Base-by-base conservation (phyloP, 768 basidiomycete genomes). In the Podaxis pistillaris region DNA sequence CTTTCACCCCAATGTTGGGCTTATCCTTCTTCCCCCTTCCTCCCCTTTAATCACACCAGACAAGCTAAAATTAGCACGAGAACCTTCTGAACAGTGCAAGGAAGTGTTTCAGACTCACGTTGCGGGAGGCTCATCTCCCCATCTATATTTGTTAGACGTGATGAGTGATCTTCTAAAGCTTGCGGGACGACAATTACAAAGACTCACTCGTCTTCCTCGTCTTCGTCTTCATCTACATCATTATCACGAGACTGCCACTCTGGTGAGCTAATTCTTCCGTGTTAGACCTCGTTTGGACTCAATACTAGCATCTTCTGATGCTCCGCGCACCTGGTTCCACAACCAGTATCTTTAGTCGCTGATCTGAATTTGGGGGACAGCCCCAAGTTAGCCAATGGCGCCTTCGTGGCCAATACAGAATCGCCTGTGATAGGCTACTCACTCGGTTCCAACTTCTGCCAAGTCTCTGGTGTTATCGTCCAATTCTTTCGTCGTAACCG, bases 91-190 rank as follows among this genome's bases (percentile, higher is more conserved):
- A 17, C 5, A 28, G 15, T n/a, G n/a, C 44, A 9, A 19, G 15
- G n/a, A 60, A 60, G 38, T 52, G 59, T 60, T 60, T 60, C 59
- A 60, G 40, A 51, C 50, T 30, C 46, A 58, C 57, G 22, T 22
- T 19, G 44, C 57, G 38, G 57, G 57, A 47, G 57, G 17, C 3
- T 30, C 3, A 47, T 53, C 51, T 44, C 24, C 38, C 51, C 51
- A 54, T 60, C 59, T 60, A 60, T 37, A 41, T 41, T 41, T 60
- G n/a, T 8, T 11, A 51, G 38, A 26, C 17, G 12, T n/a, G 26
- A 51, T 13, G 38, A 33, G 57, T 49, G 24, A 49, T 26, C 57
- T 58, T 58, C 57, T 44, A 33, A 58, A 58, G n/a, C 36, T 49
- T 58, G 26, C 9, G 33, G 33, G 15, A 30, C 19, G 44, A 22